Base-by-base conservation (phyloP, 208 protist genomes). In the Wallacemonas rigidus region DNA sequence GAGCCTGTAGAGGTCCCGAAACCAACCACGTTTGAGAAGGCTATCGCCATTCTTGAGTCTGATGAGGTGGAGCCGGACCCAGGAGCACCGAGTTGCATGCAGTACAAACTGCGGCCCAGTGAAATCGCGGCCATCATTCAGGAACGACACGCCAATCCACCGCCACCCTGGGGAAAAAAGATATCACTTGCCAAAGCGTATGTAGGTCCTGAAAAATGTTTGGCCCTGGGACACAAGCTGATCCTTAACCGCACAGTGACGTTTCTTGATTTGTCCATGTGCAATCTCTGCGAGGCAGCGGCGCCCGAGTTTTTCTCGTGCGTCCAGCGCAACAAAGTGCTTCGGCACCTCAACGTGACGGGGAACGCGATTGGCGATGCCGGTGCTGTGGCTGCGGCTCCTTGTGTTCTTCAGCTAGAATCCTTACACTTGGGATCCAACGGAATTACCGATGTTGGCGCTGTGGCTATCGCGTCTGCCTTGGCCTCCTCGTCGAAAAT, bases 141-240 rank as follows among this genome's bases (percentile, higher is more conserved):
- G 17, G 41, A 85, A 17, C 67, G 77, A 3, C 75, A 68, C n/a
- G 35, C 79, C 7, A 84, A 88, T 61, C 86, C 86, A 48, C 82
- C 86, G 14, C 79, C 81, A 2, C 86, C 71, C 26, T 87, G 80
- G 80, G 86, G 86, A 57, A 80, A 81, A n/a, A 91, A 88, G 64
- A 69, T 91, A 40, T 79, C 60, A 64, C 78, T 85, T 15, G 51
- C 77, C 50, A 65, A 70, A 6, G 67, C 72, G 35, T 84, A 86
- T 79, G 50, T 85, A 2, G 82, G 82, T 14, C 58, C 77, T n/a
- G 77, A 81, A 73, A 85, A 74, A 60, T 91, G 82, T 62, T 35
- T 81, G 14, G 44, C 53, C 40, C 48, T 91, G 26, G 82, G 76
- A 4, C 45, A 71, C 8, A 88, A 85, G 58, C 62, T 91, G 3